Evolutionary conservation across 805 yeast genomes (phyloP), one percentile per base, ranked within the genome.

Genomic region (Myxozyma nipponensis): DNA sequence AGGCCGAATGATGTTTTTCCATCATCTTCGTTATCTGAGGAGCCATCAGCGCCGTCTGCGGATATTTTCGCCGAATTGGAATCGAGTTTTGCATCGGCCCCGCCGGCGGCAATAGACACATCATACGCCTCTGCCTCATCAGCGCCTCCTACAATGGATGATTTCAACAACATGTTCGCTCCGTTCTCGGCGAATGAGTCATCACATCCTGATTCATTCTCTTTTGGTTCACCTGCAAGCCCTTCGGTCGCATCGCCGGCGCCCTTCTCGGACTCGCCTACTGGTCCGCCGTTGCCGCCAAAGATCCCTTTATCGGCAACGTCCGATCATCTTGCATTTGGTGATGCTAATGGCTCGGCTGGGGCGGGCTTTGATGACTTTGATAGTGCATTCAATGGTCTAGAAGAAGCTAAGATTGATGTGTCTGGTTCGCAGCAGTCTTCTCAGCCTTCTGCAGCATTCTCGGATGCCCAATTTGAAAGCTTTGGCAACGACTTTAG

Each of bases 61-160:
- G 52, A 48, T 24, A 22, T 42, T 22, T 48, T 46, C 30, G 47
- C 50, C 1, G 30, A 43, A 4, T 42, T 45, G 24, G 50, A 48
- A 22, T 49, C 49, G 21, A 44, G 50, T 22, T 53, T 49, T 34
- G 52, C 54, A 15, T 23, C 44, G 10, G 53, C 52, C 35, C 46
- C 52, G 21, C 40, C 50, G 2, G 56, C 54, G 13, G 44, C 49
- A 21, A 39, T 36, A 18, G 52, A 37, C 25, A 18, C 49, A 18
- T 39, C 19, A 2, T 35, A 42, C 9, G 44, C 49, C 28, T 23
- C 44, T 32, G 36, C 54, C 13, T 22, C 35, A 21, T 28, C 83
- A 78, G 60, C 84, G 1, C 65, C 85, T 41, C 64, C 81, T 1
- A 83, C 88, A 0, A 65, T 40, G 39, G 56, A 47, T 30, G 42